Percentiles rank a stretch among this genome's conserved stretches.
Conservation (phyloP, 305 asterid genomes). For the Fraxinus velutina region DNA sequence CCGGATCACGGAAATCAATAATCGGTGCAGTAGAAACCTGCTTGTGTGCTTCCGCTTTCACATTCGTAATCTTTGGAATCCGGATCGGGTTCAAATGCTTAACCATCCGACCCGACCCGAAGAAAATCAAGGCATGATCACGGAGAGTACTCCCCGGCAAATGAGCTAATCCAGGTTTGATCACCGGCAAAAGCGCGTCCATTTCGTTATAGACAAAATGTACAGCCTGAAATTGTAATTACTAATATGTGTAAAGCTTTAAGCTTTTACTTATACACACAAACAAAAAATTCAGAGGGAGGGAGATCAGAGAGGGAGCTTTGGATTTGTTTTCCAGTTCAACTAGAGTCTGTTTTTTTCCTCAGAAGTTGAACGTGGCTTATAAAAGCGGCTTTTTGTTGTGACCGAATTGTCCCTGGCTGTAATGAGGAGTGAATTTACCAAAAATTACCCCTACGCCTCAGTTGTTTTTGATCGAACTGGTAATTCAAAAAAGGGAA, state of each 20-base stretch:
- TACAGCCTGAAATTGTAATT: background rate
- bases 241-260: background rate
- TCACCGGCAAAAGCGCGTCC: conserved; percentile 57
- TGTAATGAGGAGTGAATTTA: background rate
- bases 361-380: background rate
- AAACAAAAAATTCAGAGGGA: background rate
- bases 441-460: background rate
- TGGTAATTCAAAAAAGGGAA: too few species aligned
- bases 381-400: background rate
- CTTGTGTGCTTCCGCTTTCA: conserved; percentile 21
- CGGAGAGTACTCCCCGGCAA: conserved; percentile 15
- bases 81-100: background rate
- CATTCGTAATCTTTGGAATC: conserved; percentile 22
- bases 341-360: background rate
- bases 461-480: background rate
- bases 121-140: conserved; percentile 22
- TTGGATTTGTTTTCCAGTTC: conserved; percentile 24
- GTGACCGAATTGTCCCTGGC: background rate
- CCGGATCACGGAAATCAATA: conserved; percentile 58
- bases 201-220: conserved; percentile 15
- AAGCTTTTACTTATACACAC: too few species aligned
- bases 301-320: conserved; percentile 32
- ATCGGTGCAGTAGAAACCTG: conserved; percentile 12
- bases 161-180: conserved; percentile 35
- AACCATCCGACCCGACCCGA: conserved; percentile 1